These are phyloP conservation scores for Dioscorea cayenensis DNA, from an alignment of 116 monocot species.

Conservation along the genomic window DNA sequence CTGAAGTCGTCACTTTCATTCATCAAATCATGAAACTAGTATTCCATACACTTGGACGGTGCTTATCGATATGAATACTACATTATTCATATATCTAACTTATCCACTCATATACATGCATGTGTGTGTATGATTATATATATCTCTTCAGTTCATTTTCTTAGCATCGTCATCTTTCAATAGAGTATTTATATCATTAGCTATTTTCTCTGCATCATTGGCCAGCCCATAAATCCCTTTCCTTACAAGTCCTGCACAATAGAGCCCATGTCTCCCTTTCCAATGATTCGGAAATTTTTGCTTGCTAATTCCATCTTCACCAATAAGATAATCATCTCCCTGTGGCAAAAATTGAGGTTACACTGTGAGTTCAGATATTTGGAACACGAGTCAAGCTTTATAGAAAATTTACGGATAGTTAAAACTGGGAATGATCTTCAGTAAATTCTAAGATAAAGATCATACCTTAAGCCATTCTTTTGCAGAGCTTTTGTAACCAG, in stretches of 20 bases:
- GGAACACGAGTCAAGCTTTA: no score
- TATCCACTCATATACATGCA: no score
- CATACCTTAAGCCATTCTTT: background rate
- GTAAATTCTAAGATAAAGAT: background rate
- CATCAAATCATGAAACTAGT: no score
- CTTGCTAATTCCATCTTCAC: conserved; percentile 43
- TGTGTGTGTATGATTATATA: no score
- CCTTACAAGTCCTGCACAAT: conserved; percentile 35
- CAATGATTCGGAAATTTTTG: conserved; percentile 36
- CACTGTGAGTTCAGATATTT: no score
- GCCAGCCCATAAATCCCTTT: conserved; percentile 35
- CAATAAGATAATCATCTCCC: conserved; percentile 31
- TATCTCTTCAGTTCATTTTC: background rate
- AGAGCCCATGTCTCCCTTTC: conserved; percentile 51
- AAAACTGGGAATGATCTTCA: no score
- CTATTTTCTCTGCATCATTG: conserved; percentile 37
- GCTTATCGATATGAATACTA: no score
- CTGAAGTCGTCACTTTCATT: no score
- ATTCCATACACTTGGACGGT: no score
- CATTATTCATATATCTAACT: no score
- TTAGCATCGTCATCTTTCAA: background rate
- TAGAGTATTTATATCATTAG: conserved; percentile 32
- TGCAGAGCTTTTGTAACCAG: background rate
- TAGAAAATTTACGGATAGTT: no score
- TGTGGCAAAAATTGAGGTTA: conserved; percentile 2